A percentile compares a stretch with the other conserved stretches of the same genome.
phyloP scores from a whole-genome alignment of 2,329 filamentous ascomycete species.

The Pseudogymnoascus sp. region DNA sequence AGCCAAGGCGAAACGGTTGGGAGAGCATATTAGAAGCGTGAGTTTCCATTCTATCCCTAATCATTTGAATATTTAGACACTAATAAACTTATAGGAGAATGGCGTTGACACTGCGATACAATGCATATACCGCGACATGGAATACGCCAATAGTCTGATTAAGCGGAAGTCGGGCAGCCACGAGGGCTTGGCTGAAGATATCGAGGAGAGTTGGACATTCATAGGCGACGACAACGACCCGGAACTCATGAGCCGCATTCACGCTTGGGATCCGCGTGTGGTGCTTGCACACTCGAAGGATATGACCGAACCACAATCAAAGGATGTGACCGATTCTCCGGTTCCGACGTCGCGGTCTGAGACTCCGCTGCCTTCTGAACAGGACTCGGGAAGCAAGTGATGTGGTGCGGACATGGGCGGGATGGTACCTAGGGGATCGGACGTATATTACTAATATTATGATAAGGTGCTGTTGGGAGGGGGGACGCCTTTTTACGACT shows the following conservation, averaged over 20 bases:
- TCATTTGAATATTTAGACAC: constrained; percentile 12
- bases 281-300: neutral
- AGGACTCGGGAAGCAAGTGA: neutral
- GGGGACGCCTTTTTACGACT: neutral
- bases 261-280: constrained; percentile 28
- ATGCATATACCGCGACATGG: constrained; percentile 86
- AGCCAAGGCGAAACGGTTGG: constrained; percentile 70
- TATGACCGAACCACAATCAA: neutral
- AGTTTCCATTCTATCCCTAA: constrained; percentile 27
- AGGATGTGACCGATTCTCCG: neutral
- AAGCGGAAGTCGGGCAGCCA: constrained; percentile 52
- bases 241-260: constrained; percentile 24
- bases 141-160: constrained; percentile 81
- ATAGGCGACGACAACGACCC: constrained; percentile 47
- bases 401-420: neutral
- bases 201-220: constrained; percentile 87
- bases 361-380: neutral
- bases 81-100: constrained; percentile 57
- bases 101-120: constrained; percentile 88
- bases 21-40: constrained; percentile 81
- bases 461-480: neutral
- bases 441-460: neutral
- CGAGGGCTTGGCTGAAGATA: constrained; percentile 43
- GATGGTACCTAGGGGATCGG: neutral
- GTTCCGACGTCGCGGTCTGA: neutral